A percentile compares a stretch with the other conserved stretches of the same genome.
Evolutionary conservation across 306 rosid species (phyloP).

Genomic region (Luffa acutangula): DNA sequence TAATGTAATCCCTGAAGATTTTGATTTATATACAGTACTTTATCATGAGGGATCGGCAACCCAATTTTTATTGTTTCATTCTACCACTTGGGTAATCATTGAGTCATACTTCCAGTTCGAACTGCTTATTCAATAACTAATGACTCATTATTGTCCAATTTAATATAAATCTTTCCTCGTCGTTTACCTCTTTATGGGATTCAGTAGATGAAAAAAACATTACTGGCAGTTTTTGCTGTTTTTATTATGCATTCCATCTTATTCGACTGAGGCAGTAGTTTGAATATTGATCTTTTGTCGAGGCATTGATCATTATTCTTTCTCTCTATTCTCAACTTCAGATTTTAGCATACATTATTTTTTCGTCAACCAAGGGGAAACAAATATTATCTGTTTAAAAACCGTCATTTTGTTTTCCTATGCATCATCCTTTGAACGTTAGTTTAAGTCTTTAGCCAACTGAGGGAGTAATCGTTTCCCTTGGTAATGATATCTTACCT

Average conservation of each 20-base stretch:
- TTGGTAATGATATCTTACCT: neutral
- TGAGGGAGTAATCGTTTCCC: neutral
- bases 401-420: neutral
- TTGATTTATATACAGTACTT: neutral
- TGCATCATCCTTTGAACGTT: neutral
- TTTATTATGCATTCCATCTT: neutral
- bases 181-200: neutral
- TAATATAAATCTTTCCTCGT: neutral
- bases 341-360: neutral
- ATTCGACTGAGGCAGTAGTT: neutral
- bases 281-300: neutral
- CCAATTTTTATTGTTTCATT: neutral
- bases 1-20: neutral
- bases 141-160: neutral
- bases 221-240: neutral
- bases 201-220: neutral
- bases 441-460: neutral
- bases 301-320: neutral
- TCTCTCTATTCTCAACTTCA: neutral
- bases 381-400: neutral
- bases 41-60: neutral
- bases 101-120: neutral
- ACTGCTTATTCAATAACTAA: neutral
- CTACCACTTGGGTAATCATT: neutral
- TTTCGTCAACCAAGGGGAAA: neutral